Percentiles rank a stretch among this genome's conserved stretches.
Evolutionary conservation across 805 yeast species (phyloP).

Genomic region (Candida tammaniensis): DNA sequence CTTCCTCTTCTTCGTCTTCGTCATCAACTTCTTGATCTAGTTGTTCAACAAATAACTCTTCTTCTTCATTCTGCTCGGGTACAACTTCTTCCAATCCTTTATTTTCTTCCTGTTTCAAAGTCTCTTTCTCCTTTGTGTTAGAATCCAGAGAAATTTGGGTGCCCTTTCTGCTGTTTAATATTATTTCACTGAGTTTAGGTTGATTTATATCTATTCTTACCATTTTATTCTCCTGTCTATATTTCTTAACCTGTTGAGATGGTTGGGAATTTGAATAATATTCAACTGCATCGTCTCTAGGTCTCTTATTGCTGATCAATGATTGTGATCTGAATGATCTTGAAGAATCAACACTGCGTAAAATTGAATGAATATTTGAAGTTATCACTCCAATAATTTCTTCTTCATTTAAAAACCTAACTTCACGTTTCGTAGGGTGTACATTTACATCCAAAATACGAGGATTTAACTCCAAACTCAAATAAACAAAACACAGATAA

Average conservation of each 20-base stretch:
- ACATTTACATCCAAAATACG: conserved; percentile 84
- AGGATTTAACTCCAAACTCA: conserved; percentile 67
- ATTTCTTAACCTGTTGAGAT: conserved; percentile 18
- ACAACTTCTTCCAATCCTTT: conserved; percentile 15
- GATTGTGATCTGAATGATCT: conserved; percentile 69
- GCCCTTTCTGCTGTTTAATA: neutral
- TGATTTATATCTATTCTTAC: conserved; percentile 74
- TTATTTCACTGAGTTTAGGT: conserved; percentile 26
- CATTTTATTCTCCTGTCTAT: conserved; percentile 59
- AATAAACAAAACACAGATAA: conserved; percentile 67
- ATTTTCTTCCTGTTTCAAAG: conserved; percentile 10
- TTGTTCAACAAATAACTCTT: conserved; percentile 5
- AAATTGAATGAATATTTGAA: conserved; percentile 42
- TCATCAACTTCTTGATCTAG: conserved; percentile 2
- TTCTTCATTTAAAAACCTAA: conserved; percentile 78
- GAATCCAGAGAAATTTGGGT: neutral
- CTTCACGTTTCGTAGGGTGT: conserved; percentile 95
- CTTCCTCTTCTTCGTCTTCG: conserved; percentile 6
- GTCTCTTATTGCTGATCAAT: conserved; percentile 22
- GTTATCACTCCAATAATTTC: conserved; percentile 72
- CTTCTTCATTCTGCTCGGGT: conserved; percentile 13
- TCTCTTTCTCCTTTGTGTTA: neutral
- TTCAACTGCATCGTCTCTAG: conserved; percentile 8
- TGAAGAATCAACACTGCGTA: conserved; percentile 61
- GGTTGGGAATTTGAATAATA: neutral